A percentile compares a stretch with the other conserved stretches of the same genome.
phyloP scores from a whole-genome alignment of 116 monocot genomes.

The Trichopus zeylanicus region DNA sequence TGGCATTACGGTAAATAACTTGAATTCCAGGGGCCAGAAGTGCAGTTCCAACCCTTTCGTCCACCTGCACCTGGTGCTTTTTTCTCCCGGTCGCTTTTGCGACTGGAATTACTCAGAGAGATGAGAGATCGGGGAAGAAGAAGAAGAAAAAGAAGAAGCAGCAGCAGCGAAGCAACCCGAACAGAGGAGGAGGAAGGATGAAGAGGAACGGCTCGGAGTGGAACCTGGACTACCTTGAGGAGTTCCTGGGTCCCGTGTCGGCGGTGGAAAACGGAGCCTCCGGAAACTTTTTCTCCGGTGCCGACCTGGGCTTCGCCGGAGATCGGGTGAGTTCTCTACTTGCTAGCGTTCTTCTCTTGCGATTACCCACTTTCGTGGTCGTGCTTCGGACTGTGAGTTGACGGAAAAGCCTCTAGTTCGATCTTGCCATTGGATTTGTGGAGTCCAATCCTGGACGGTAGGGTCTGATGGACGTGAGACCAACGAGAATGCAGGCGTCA shows the following conservation, averaged over 20 bases:
- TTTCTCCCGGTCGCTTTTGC: background rate
- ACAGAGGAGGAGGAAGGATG: background rate
- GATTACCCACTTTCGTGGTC: no score
- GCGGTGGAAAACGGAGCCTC: no score
- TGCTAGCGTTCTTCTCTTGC: no score
- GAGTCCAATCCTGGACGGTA: no score
- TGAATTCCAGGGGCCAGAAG: background rate
- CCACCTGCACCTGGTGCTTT: background rate
- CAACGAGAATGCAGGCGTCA: no score
- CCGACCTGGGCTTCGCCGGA: background rate
- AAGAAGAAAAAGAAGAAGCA: background rate
- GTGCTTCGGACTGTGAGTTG: no score
- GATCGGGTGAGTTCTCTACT: background rate
- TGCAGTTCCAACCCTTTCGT: background rate
- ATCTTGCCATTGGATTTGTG: no score
- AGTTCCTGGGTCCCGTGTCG: background rate
- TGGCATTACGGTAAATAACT: background rate
- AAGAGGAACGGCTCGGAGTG: conserved; percentile 35
- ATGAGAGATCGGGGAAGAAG: background rate
- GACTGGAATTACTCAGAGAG: background rate
- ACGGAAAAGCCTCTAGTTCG: no score
- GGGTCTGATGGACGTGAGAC: no score
- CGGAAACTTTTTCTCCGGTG: background rate
- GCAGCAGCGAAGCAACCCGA: background rate
- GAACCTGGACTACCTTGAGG: conserved; percentile 30